Conservation (phyloP, 345 rosid genomes). For the Pistacia integerrima region DNA sequence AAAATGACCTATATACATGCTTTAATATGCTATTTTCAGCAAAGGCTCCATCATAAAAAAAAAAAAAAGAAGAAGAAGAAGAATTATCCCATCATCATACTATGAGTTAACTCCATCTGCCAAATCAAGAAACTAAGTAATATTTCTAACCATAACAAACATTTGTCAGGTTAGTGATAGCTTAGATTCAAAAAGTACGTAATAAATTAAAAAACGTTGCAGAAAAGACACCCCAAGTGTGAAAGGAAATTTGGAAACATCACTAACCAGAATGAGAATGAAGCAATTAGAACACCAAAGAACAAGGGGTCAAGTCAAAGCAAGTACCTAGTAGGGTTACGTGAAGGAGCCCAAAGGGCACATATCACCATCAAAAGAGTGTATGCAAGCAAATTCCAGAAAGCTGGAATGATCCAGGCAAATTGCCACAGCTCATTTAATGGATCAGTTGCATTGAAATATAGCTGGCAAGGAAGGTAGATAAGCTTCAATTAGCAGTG, state of each 20-base stretch:
- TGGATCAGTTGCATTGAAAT: conserved; percentile 90
- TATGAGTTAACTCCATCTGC: neutral
- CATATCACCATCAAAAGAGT: conserved; percentile 76
- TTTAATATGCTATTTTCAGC: neutral
- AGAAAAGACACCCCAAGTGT: neutral
- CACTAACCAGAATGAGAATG: neutral
- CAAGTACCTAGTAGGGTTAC: conserved; percentile 80
- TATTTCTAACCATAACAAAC: neutral
- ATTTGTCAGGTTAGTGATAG: neutral
- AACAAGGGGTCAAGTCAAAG: conserved; percentile 20
- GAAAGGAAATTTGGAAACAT: conserved; percentile 4
- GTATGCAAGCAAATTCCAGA: conserved; percentile 82
- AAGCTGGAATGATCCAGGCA: conserved; percentile 94
- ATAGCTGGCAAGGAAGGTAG: conserved; percentile 52
- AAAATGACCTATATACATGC: no score
- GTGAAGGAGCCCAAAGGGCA: conserved; percentile 94
- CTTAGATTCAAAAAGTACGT: neutral
- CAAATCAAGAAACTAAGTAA: neutral
- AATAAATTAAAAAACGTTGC: neutral
- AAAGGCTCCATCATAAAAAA: neutral
- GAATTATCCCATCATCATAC: neutral
- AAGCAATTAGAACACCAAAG: neutral
- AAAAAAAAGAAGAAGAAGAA: neutral
- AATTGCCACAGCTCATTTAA: conserved; percentile 88
- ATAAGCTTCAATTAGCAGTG: conserved; percentile 6